Percentiles rank a stretch among this genome's conserved stretches.
phyloP scores from a whole-genome alignment of 345 rosid species.

The Brassica napus region DNA sequence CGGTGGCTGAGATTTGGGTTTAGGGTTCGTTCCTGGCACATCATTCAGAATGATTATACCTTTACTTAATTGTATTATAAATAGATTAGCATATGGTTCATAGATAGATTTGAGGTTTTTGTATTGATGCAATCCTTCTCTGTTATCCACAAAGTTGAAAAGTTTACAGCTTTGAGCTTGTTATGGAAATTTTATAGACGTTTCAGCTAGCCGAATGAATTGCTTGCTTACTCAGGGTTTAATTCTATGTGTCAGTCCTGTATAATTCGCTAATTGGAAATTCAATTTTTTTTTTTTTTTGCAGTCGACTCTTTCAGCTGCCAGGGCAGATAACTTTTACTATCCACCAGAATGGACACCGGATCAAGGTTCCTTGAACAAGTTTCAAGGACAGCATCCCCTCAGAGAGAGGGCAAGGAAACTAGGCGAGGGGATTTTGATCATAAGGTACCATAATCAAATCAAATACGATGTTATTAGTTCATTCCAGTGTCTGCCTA shows the following conservation, averaged over 20 bases:
- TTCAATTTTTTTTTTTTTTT: neutral
- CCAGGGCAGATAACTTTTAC: constrained; percentile 96
- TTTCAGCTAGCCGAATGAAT: neutral
- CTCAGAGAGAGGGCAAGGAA: constrained; percentile 90
- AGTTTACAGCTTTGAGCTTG: constrained; percentile 8
- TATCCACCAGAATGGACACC: constrained; percentile 98
- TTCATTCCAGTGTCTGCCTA: neutral
- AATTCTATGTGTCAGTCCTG: neutral
- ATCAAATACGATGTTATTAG: neutral
- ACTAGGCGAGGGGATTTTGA: constrained; percentile 84
- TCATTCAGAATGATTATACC: neutral
- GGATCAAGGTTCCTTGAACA: constrained; percentile 88
- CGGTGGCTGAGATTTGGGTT: constrained; percentile 14
- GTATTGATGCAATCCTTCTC: neutral
- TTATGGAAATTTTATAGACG: neutral
- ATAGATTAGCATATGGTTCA: neutral
- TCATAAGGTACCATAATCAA: constrained; percentile 63
- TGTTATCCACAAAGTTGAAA: neutral
- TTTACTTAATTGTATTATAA: neutral
- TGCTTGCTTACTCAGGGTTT: neutral
- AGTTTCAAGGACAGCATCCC: constrained; percentile 98
- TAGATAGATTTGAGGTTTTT: neutral
- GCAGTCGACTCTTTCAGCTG: constrained; percentile 96
- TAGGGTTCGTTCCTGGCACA: neutral
- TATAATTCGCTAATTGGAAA: neutral